Evolutionary conservation across 129 eudicot species (phyloP).

Genomic region (Saussurea involucrata): DNA sequence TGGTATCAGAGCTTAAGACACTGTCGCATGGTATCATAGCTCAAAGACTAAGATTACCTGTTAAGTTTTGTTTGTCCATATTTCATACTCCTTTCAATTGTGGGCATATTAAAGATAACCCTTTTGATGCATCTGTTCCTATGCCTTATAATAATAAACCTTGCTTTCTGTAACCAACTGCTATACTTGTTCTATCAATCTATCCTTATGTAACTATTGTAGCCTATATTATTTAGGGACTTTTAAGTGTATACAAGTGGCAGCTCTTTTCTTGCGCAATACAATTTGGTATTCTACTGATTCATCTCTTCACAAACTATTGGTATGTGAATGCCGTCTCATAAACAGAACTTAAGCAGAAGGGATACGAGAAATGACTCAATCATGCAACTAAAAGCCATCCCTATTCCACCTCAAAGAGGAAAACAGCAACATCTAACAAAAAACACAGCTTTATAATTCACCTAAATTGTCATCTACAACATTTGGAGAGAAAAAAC

Average conservation of each 20-base stretch:
- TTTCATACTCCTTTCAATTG: not conserved
- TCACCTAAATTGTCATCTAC: not conserved
- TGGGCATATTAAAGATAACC: not conserved
- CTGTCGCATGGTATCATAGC: not conserved
- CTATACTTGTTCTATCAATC: not conserved
- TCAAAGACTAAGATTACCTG: not conserved
- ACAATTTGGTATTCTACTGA: not conserved
- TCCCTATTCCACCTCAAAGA: not conserved
- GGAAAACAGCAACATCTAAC: not conserved
- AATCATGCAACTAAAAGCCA: not conserved
- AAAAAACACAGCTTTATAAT: not conserved
- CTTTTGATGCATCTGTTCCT: not conserved
- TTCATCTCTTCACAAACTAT: not conserved
- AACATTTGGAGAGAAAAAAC: not conserved
- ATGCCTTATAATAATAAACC: not conserved
- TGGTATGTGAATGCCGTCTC: not conserved
- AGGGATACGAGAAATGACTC: not conserved
- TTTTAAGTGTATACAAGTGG: not conserved
- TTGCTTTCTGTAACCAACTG: not conserved
- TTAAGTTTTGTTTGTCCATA: not conserved
- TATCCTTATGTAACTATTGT: not conserved
- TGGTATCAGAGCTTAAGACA: not conserved
- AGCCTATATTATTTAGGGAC: not conserved
- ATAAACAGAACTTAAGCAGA: not conserved
- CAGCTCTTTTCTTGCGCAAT: not conserved